Evolutionary conservation across 495 filamentous ascomycete genomes (phyloP).

Genomic region (Aspergillus funiculosus): DNA sequence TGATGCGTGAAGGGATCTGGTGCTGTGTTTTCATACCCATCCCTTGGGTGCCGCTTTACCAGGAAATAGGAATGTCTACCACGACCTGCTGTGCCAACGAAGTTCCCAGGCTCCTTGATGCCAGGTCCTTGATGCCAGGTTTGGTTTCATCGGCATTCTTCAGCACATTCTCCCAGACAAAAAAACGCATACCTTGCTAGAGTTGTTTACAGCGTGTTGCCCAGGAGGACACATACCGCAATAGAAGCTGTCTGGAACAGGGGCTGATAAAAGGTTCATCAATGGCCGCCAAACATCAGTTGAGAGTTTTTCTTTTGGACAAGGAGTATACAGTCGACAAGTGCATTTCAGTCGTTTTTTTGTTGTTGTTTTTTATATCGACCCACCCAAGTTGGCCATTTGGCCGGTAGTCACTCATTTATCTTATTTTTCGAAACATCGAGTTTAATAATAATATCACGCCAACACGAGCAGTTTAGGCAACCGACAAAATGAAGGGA

Average conservation of each 20-base stretch:
- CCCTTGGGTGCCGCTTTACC: background rate
- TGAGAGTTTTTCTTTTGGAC: slow-evolving; percentile 6
- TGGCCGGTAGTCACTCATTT: slow-evolving; percentile 12
- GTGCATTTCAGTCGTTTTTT: slow-evolving; percentile 7
- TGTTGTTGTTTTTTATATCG: background rate
- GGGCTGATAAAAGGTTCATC: slow-evolving; percentile 19
- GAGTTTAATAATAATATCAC: background rate
- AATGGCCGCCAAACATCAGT: slow-evolving; percentile 9
- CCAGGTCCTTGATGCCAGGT: background rate
- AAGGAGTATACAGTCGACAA: background rate
- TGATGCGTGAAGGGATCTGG: background rate
- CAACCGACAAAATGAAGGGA: slow-evolving; percentile 34
- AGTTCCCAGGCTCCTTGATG: background rate
- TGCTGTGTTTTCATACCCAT: background rate
- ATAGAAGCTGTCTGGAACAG: background rate
- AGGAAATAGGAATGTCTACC: slow-evolving; percentile 1
- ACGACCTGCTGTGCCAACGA: background rate
- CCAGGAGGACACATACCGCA: slow-evolving; percentile 10
- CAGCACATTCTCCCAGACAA: slow-evolving; percentile 12
- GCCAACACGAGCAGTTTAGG: slow-evolving; percentile 13
- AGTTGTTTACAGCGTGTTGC: slow-evolving; percentile 10
- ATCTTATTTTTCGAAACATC: background rate
- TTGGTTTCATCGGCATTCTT: slow-evolving; percentile 14
- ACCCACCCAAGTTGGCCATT: background rate
- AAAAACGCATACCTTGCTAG: slow-evolving; percentile 1